A percentile compares a stretch with the other conserved stretches of the same genome.
Evolutionary conservation across 2,329 filamentous ascomycete genomes (phyloP).

Genomic region (Aureobasidium sp.): DNA sequence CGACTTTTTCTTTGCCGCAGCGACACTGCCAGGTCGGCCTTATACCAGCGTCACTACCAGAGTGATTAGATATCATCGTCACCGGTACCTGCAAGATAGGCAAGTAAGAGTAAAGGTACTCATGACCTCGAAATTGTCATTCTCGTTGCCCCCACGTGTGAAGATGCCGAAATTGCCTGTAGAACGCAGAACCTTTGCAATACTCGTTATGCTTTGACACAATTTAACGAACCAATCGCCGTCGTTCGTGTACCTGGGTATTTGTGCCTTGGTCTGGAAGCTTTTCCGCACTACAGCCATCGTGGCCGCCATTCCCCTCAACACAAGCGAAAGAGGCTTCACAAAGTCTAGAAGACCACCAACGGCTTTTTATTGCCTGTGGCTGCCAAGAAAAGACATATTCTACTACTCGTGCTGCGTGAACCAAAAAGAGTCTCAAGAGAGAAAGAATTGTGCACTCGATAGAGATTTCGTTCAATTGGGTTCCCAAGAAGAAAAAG

Average conservation of each 20-base stretch:
- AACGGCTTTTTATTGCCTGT: conserved; percentile 1
- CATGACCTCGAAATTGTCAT: not conserved
- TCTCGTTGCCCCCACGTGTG: not conserved
- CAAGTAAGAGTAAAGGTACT: not conserved
- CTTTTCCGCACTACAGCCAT: not conserved
- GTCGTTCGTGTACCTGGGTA: not conserved
- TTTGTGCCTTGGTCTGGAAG: not conserved
- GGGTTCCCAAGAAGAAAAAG: not conserved
- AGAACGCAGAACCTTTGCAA: not conserved
- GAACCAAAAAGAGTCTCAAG: not conserved
- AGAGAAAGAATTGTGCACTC: not conserved
- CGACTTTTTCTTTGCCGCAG: not conserved
- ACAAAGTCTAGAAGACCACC: not conserved
- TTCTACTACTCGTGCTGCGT: not conserved
- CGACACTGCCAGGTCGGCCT: not conserved
- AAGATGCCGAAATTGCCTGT: not conserved
- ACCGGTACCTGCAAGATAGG: not conserved
- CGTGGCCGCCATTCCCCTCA: not conserved
- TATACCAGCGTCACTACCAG: not conserved
- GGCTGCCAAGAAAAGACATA: not conserved
- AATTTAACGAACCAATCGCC: not conserved
- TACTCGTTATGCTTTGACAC: not conserved
- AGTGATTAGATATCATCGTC: not conserved
- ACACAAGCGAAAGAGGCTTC: not conserved
- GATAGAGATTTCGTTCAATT: not conserved